Conservation (phyloP, 2,329 filamentous ascomycete genomes). For the Amauroascus verrucosus region DNA sequence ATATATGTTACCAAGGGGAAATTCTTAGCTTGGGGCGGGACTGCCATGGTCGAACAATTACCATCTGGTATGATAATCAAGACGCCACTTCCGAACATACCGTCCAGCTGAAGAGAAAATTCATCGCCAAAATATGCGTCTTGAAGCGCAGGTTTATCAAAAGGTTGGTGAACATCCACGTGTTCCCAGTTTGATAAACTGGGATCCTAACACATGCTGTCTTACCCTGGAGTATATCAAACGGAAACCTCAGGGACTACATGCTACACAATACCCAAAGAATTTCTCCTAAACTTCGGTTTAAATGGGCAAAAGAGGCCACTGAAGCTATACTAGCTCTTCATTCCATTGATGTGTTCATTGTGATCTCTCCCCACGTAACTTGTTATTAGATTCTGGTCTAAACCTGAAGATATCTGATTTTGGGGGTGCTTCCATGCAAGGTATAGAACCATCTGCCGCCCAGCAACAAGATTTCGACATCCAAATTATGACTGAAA, state of each 20-base stretch:
- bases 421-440: constrained; percentile 19
- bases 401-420: constrained; percentile 20
- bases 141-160: constrained; percentile 17
- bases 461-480: constrained; percentile 14
- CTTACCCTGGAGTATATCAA: constrained; percentile 18
- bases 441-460: constrained; percentile 17
- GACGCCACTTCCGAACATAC: constrained; percentile 16
- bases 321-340: constrained; percentile 18
- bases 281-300: constrained; percentile 9
- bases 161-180: constrained; percentile 18
- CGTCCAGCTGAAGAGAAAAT: constrained; percentile 14
- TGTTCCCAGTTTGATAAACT: constrained; percentile 15
- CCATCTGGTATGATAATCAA: constrained; percentile 13
- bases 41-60: background rate
- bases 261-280: background rate
- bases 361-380: constrained; percentile 19
- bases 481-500: constrained; percentile 17
- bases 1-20: background rate
- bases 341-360: constrained; percentile 17
- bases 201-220: constrained; percentile 17
- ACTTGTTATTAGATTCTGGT: constrained; percentile 19
- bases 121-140: constrained; percentile 15
- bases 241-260: constrained; percentile 8
- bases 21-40: background rate
- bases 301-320: constrained; percentile 18